A percentile compares a stretch with the other conserved stretches of the same genome.
phyloP scores from a whole-genome alignment of 2,329 filamentous ascomycete genomes.

The Venturia nashicola region DNA sequence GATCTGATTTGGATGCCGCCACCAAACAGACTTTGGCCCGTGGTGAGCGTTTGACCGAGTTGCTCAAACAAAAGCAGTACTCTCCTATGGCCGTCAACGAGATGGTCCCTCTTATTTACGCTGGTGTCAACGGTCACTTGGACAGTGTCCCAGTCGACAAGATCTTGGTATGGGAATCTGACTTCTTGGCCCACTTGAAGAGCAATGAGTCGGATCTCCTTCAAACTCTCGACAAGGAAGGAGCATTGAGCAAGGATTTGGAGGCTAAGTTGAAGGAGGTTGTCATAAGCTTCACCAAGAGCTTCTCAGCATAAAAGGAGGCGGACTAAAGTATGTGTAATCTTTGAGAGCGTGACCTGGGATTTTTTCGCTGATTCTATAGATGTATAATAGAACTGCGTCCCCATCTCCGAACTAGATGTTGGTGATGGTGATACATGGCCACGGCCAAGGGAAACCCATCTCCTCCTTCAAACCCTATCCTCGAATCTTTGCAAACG shows the following conservation, averaged over 20 bases:
- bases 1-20: slow-evolving; percentile 96
- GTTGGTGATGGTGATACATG: neutral
- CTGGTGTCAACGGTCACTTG: slow-evolving; percentile 95
- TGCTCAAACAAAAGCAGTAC: slow-evolving; percentile 99
- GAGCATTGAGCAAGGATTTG: slow-evolving; percentile 86
- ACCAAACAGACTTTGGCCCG: slow-evolving; percentile 97
- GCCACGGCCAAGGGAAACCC: neutral
- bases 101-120: slow-evolving; percentile 99
- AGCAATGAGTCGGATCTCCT: slow-evolving; percentile 79
- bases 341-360: neutral
- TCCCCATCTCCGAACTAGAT: neutral
- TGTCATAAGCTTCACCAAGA: slow-evolving; percentile 78
- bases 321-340: neutral
- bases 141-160: slow-evolving; percentile 80
- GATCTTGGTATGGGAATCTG: slow-evolving; percentile 86
- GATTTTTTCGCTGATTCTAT: neutral
- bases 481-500: neutral
- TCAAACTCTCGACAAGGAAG: slow-evolving; percentile 86
- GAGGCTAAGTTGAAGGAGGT: slow-evolving; percentile 73
- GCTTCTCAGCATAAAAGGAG: slow-evolving; percentile 45
- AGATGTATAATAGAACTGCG: slow-evolving; percentile 4
- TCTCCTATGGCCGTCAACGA: slow-evolving; percentile 96
- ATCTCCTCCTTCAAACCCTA: neutral
- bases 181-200: slow-evolving; percentile 87
- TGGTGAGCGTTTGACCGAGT: slow-evolving; percentile 98